Evolutionary conservation across 768 basidiomycete species (phyloP), one percentile per base, ranked within the genome.

Genomic region (Phylloporus sp.): DNA sequence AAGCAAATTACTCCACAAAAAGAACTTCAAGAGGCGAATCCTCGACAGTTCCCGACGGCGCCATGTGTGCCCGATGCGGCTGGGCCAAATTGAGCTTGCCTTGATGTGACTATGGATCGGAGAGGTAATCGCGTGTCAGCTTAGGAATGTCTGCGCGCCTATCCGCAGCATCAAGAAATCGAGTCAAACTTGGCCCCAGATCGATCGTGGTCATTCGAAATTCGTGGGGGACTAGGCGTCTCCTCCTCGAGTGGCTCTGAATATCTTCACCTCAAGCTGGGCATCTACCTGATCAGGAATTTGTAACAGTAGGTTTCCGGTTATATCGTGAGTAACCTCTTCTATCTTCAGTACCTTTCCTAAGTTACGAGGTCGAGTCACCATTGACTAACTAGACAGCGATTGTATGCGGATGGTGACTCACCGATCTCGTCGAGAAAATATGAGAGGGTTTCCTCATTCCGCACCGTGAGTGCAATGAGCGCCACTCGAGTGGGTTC

Each of bases 381-480:
- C 18, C 41, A 38, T 37, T 20, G 17, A 31, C 9, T 20, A 14
- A 31, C 9, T 17, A 28, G 17, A 31, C 38, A 26, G 38, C 23
- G 20, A 31, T 11, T 32, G 3, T 26, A 11, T 38, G 21, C 32
- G 20, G 22, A 23, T 23, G 31, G 42, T 14, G 22, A 43, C 54
- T 15, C 62, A 70, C 64, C 53, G 29, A 69, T 65, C 43, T 65
- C 50, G 27, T 60, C 37, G 10, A 75, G 35, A 63, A 88, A 84
- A 33, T 60, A 51, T 9, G 57, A 43, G 37, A 79, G 52, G 0
- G 86, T 88, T 9, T 65, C 60, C 48, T 73, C 67, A 50, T 82
- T 86, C 47, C 86, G 71, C 9, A 80, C 57, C 3, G 67, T 69
- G 22, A 84, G 63, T 10, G 72, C 71, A 28, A 80, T 55, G 44